Percentiles rank a stretch among this genome's conserved stretches.
These are phyloP conservation scores for Pseudocercospora macadamiae DNA, from an alignment of 2,329 filamentous ascomycete genomes.

Conservation along the genomic window DNA sequence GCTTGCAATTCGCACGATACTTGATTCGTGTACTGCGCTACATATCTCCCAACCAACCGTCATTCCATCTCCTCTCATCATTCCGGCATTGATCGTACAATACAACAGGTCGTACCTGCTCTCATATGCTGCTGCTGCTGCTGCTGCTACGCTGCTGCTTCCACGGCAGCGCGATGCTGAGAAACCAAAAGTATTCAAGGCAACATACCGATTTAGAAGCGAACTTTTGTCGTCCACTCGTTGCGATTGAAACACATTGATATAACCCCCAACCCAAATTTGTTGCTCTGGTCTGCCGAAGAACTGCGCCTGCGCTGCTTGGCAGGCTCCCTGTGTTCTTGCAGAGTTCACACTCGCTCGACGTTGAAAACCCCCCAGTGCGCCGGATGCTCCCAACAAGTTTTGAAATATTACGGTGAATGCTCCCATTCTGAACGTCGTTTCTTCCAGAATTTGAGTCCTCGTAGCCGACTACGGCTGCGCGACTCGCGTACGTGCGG, in stretches of 20 bases:
- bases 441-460: conserved; percentile 43
- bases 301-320: conserved; percentile 8
- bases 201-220: neutral
- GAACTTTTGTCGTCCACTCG: neutral
- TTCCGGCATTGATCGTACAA: conserved; percentile 1
- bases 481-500: conserved; percentile 34
- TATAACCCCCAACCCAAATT: neutral
- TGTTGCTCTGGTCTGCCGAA: conserved; percentile 1
- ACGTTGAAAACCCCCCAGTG: neutral
- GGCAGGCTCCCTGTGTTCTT: conserved; percentile 6
- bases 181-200: neutral
- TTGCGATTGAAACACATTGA: neutral
- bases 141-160: neutral
- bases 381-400: neutral
- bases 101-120: neutral
- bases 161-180: neutral
- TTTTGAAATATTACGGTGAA: no score
- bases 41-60: neutral
- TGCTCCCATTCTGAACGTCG: no score
- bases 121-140: neutral
- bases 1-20: neutral
- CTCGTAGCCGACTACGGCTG: conserved; percentile 40
- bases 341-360: neutral
- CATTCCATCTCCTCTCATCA: neutral
- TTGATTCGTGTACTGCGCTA: conserved; percentile 7